Evolutionary conservation across 2,329 filamentous ascomycete genomes (phyloP).

Genomic region (Cordyceps cateniannulata): DNA sequence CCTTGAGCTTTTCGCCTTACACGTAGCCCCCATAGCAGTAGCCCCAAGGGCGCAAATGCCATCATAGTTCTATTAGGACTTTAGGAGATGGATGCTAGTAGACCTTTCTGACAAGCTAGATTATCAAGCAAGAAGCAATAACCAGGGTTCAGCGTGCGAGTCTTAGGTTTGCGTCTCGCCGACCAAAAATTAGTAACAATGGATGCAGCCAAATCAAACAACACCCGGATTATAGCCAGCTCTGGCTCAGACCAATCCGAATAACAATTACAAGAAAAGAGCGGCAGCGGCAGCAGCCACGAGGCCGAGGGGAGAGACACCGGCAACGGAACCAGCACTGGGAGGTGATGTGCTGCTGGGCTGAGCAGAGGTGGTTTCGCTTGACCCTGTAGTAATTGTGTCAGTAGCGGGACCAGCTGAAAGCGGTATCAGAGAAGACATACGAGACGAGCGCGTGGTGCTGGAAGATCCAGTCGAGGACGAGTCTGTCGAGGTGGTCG

Average conservation of each 20-base stretch:
- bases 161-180: too few species aligned
- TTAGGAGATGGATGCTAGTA: too few species aligned
- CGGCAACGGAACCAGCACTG: not conserved
- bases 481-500: not conserved
- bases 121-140: too few species aligned
- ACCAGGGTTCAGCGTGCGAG: too few species aligned
- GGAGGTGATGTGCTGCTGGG: not conserved
- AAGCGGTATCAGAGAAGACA: not conserved
- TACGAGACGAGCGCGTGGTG: not conserved
- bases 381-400: not conserved
- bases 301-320: not conserved
- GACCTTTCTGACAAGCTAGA: too few species aligned
- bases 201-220: too few species aligned
- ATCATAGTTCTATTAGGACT: too few species aligned
- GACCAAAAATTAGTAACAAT: too few species aligned
- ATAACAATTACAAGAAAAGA: not conserved
- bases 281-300: conserved; percentile 1
- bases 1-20: too few species aligned
- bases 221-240: not conserved
- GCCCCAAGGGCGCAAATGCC: too few species aligned
- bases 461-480: not conserved
- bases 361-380: not conserved
- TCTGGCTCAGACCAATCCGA: not conserved
- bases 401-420: not conserved
- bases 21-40: too few species aligned